phyloP scores from a whole-genome alignment of 345 rosid genomes.

The Camelina neglecta region DNA sequence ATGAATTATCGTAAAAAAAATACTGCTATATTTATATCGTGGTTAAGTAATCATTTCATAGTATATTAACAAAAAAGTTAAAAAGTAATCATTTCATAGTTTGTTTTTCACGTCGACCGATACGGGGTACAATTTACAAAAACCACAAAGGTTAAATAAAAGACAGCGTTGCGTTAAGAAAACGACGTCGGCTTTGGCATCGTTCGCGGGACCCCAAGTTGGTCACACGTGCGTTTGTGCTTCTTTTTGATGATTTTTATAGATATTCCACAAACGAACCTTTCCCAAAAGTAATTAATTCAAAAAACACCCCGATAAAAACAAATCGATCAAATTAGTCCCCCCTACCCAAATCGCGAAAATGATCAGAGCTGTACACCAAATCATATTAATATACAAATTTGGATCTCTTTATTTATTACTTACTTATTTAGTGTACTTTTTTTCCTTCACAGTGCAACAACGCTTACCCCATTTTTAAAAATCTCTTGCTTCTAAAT shows the following conservation, averaged over 20 bases:
- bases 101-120: constrained; percentile 32
- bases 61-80: not conserved
- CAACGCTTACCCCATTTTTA: not conserved
- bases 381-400: constrained; percentile 21
- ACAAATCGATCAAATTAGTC: not conserved
- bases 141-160: constrained; percentile 19
- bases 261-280: constrained; percentile 32
- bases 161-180: constrained; percentile 42
- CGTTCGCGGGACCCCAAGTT: constrained; percentile 43
- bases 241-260: constrained; percentile 40
- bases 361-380: not conserved
- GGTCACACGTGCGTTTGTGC: constrained; percentile 46
- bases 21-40: not conserved
- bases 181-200: constrained; percentile 40
- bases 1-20: not conserved
- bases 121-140: not conserved
- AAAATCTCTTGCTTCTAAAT: not conserved
- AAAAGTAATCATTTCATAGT: constrained; percentile 35
- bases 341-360: not conserved
- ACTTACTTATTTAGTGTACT: constrained; percentile 2
- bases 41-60: constrained; percentile 24
- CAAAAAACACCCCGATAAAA: not conserved
- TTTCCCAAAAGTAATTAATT: not conserved
- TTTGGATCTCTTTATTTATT: constrained; percentile 7
- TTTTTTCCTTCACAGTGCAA: constrained; percentile 9